Percentiles rank a stretch among this genome's conserved stretches.
Evolutionary conservation across 2,329 filamentous ascomycete genomes (phyloP).

Genomic region (Botryotinia convoluta): DNA sequence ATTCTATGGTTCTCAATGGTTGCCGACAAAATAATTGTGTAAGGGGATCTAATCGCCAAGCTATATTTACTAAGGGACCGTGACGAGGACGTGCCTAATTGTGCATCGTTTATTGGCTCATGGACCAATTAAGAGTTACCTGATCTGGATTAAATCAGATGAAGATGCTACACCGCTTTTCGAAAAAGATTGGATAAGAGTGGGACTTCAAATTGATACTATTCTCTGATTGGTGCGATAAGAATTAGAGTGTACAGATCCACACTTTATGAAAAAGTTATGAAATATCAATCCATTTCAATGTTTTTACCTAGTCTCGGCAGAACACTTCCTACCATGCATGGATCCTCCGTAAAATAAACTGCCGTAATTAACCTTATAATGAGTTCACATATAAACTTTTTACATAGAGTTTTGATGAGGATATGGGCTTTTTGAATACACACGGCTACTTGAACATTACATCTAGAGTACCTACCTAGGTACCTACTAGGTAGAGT

Average conservation of each 20-base stretch:
- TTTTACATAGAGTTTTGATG: not conserved
- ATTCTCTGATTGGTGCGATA: not conserved
- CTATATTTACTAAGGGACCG: not conserved
- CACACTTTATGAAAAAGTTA: not conserved
- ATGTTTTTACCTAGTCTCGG: not conserved
- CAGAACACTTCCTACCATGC: not conserved
- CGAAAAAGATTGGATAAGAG: not conserved
- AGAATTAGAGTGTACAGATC: not conserved
- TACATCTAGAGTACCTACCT: not conserved
- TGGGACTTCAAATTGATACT: accelerated
- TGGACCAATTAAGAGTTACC: not conserved
- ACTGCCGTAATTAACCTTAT: not conserved
- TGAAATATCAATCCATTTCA: not conserved
- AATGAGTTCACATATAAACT: not conserved
- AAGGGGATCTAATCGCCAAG: not conserved
- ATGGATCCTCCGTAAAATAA: not conserved
- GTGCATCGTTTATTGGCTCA: not conserved
- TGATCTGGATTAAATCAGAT: not conserved
- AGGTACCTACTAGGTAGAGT: not conserved
- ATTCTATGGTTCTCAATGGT: not conserved
- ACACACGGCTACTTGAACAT: not conserved
- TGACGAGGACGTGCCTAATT: not conserved
- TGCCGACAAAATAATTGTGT: not conserved
- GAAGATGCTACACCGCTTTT: not conserved
- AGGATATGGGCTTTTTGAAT: not conserved